Conservation (phyloP, 1,284 basidiomycete genomes). For the Porogramme epimiltina region DNA sequence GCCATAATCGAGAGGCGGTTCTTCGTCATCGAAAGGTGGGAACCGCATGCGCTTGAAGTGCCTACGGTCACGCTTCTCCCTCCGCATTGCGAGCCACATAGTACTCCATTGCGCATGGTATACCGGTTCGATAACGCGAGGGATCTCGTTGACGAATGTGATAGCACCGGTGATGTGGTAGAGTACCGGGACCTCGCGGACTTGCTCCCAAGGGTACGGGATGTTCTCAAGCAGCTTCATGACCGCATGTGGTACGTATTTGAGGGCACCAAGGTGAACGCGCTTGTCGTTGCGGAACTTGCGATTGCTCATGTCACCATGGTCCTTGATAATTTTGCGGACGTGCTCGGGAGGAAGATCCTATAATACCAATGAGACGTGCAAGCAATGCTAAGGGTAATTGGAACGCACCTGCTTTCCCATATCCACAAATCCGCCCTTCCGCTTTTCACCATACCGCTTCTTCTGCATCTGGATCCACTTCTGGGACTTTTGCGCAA, state of each 20-base stretch:
- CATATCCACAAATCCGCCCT: constrained; percentile 89
- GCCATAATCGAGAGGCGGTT: constrained; percentile 96
- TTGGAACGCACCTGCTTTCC: constrained; percentile 78
- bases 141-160: constrained; percentile 99
- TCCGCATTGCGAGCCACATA: constrained; percentile 99
- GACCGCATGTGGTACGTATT: constrained; percentile 99
- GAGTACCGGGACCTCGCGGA: constrained; percentile 93
- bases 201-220: constrained; percentile 99
- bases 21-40: constrained; percentile 99
- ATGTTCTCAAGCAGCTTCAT: constrained; percentile 99
- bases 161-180: constrained; percentile 99
- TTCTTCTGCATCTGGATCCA: constrained; percentile 94
- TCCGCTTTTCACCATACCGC: constrained; percentile 87
- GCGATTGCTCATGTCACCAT: constrained; percentile 95
- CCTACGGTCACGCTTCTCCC: constrained; percentile 97
- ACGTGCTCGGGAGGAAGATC: constrained; percentile 93
- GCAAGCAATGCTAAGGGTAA: not conserved
- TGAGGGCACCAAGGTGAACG: constrained; percentile 96
- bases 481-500: constrained; percentile 88
- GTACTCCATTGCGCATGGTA: constrained; percentile 99
- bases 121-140: constrained; percentile 94
- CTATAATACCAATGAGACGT: constrained; percentile 40
- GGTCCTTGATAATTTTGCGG: constrained; percentile 97
- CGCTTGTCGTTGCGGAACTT: constrained; percentile 99
- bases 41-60: constrained; percentile 99